A percentile compares a stretch with the other conserved stretches of the same genome.
Conservation (phyloP, 1,139 yeast species). For the Chernovozyma sophiae-reginae region DNA sequence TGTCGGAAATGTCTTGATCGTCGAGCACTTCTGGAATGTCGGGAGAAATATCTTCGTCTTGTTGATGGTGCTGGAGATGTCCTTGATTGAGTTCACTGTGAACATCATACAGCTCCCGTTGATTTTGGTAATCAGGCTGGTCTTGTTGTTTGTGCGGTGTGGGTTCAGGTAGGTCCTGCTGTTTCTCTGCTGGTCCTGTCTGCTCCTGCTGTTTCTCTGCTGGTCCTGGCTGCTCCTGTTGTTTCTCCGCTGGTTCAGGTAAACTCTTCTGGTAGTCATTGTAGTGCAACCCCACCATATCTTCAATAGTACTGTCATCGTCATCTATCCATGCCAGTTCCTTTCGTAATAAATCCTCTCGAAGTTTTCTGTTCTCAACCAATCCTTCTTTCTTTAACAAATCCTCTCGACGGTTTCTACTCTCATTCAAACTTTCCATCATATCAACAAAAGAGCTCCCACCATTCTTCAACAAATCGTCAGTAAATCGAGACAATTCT, state of each 20-base stretch:
- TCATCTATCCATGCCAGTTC: slow-evolving; percentile 21
- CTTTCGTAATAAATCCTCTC: background rate
- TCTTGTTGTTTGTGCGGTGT: too few species aligned
- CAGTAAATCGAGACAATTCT: slow-evolving; percentile 63
- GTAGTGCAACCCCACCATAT: too few species aligned
- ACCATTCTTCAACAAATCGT: slow-evolving; percentile 69
- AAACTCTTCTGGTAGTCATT: too few species aligned
- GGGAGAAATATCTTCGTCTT: slow-evolving; percentile 13
- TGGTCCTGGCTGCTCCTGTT: too few species aligned
- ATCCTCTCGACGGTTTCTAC: slow-evolving; percentile 50
- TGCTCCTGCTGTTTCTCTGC: too few species aligned
- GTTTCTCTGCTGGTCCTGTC: too few species aligned
- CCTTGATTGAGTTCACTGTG: too few species aligned
- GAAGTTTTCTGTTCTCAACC: background rate
- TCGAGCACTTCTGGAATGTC: slow-evolving; percentile 1
- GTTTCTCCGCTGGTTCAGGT: too few species aligned
- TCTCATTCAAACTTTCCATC: slow-evolving; percentile 69
- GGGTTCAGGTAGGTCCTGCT: too few species aligned
- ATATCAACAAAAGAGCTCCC: slow-evolving; percentile 71
- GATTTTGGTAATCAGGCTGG: too few species aligned
- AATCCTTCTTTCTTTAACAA: slow-evolving; percentile 23
- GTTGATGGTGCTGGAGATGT: too few species aligned
- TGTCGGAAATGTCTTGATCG: slow-evolving; percentile 24
- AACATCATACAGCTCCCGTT: too few species aligned
- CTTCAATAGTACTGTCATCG: slow-evolving; percentile 13